Evolutionary conservation across 2,329 filamentous ascomycete species (phyloP), one percentile per base, ranked within the genome.

Genomic region (Daldinia sp.): DNA sequence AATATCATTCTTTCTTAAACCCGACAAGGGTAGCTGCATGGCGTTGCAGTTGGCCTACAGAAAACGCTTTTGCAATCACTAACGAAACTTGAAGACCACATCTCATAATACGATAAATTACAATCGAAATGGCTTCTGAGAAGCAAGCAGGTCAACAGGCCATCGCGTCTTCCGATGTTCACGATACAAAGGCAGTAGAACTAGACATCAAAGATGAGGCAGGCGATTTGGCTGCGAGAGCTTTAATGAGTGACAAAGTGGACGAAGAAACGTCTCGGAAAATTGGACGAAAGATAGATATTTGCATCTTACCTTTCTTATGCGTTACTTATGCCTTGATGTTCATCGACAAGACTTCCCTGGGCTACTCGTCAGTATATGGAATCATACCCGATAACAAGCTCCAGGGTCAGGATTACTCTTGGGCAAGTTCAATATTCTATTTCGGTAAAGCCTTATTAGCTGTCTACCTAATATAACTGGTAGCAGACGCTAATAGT

Each of bases 161-260:
- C n/a, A 47, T 64, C 23, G 29, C 58, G 6, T 23, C 23, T 72
- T 73, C 56, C 68, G 68, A 2, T 74, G 17, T 43, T 8, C 43
- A 21, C 19, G 59, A 61, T 21, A 11, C 11, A n/a, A 35, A 60
- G 29, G 56, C 29, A n/a, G 41, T 10, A 17, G 23, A 27, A 21
- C 11, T 64, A 4, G 64, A 70, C 29, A 73, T 75, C 48, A 69
- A 74, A 25, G 72, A 75, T 61, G 72, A 75, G 49, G 67, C 72
- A n/a, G 72, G 76, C 3, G 71, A 71, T 8, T 61, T 80, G 4
- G 78, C 77, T 8, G 77, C 73, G 15, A 70, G 69, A 1, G 78
- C 78, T 0, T 70, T 78, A 39, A 68, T 74, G 7, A 70, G 56
- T 48, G 71, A 67, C 15, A 49, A 58, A 2, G 69, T 68, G n/a